Evolutionary conservation across 192 early-diverging fungal genomes (phyloP).

Genomic region (Coemansia sp.): DNA sequence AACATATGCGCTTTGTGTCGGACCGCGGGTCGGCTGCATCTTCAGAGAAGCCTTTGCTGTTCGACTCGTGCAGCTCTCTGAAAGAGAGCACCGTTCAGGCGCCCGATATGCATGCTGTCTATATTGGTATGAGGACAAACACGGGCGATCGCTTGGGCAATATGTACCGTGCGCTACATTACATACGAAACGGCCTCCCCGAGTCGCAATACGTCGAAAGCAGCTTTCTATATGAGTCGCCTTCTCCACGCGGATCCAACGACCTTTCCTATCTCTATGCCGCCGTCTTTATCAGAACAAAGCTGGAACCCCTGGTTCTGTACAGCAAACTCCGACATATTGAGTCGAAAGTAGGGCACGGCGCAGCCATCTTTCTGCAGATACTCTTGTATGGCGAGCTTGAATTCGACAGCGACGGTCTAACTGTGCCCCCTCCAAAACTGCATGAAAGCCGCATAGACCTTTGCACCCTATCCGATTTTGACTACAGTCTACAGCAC

Average conservation of each 20-base stretch:
- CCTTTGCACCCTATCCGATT: conserved; percentile 91
- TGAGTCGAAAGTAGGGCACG: conserved; percentile 79
- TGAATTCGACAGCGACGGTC: conserved; percentile 61
- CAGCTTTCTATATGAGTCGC: conserved; percentile 94
- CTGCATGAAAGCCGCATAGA: conserved; percentile 95
- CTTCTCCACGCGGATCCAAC: conserved; percentile 93
- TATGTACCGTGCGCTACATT: conserved; percentile 73
- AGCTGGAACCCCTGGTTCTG: conserved; percentile 71
- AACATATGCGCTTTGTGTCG: conserved; percentile 3
- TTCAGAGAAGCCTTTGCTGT: conserved; percentile 1
- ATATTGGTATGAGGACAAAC: conserved; percentile 89
- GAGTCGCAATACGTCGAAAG: conserved; percentile 74
- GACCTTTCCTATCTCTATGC: conserved; percentile 90
- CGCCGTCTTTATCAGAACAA: conserved; percentile 80
- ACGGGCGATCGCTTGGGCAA: conserved; percentile 80
- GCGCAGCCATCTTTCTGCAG: conserved; percentile 87
- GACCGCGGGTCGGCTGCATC: background rate
- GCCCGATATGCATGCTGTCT: conserved; percentile 55
- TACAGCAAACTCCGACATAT: conserved; percentile 79
- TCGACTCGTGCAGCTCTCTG: background rate
- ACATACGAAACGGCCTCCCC: conserved; percentile 30
- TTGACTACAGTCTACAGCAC: conserved; percentile 85
- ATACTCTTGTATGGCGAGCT: conserved; percentile 88
- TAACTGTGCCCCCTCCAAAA: conserved; percentile 87
- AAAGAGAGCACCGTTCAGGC: background rate